Percentiles rank a stretch among this genome's conserved stretches.
Conservation (phyloP, 441 rosid genomes). For the Flueggea neowawraea region DNA sequence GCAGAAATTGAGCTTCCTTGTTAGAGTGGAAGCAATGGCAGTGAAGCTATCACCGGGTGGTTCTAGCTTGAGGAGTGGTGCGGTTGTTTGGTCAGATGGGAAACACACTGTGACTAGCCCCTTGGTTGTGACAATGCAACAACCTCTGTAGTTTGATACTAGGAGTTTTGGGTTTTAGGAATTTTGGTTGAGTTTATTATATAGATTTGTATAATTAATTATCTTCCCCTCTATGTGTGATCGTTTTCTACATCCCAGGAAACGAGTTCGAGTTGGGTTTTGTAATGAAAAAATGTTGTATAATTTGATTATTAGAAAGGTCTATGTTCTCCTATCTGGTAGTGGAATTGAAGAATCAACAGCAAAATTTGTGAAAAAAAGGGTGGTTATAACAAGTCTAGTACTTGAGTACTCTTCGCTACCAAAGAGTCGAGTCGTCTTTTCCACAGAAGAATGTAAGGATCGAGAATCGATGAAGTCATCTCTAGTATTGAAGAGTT, state of each 20-base stretch:
- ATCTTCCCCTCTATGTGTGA: conserved; percentile 7
- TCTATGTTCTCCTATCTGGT: neutral
- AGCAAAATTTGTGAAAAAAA: neutral
- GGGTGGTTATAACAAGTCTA: too few species aligned
- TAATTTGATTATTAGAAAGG: neutral
- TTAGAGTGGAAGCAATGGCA: conserved; percentile 44
- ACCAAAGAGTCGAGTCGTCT: too few species aligned
- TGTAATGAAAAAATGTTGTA: neutral
- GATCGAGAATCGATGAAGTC: too few species aligned
- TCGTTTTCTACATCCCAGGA: conserved; percentile 29
- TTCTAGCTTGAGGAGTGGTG: conserved; percentile 56
- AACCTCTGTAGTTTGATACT: conserved; percentile 50
- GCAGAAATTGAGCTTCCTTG: conserved; percentile 52
- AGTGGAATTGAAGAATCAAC: conserved; percentile 11
- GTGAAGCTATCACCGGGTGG: conserved; percentile 51
- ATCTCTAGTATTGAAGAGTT: too few species aligned
- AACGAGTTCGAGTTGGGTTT: conserved; percentile 20
- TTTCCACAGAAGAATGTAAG: too few species aligned
- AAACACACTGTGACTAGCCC: conserved; percentile 71
- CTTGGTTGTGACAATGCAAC: conserved; percentile 77
- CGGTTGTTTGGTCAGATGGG: conserved; percentile 71
- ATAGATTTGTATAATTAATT: conserved; percentile 6
- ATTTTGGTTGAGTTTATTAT: conserved; percentile 13
- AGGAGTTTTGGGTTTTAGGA: conserved; percentile 6
- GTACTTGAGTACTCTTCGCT: too few species aligned